A percentile compares a stretch with the other conserved stretches of the same genome.
These are phyloP conservation scores for Aspergillus baeticus DNA, from an alignment of 495 filamentous ascomycete genomes.

Conservation along the genomic window DNA sequence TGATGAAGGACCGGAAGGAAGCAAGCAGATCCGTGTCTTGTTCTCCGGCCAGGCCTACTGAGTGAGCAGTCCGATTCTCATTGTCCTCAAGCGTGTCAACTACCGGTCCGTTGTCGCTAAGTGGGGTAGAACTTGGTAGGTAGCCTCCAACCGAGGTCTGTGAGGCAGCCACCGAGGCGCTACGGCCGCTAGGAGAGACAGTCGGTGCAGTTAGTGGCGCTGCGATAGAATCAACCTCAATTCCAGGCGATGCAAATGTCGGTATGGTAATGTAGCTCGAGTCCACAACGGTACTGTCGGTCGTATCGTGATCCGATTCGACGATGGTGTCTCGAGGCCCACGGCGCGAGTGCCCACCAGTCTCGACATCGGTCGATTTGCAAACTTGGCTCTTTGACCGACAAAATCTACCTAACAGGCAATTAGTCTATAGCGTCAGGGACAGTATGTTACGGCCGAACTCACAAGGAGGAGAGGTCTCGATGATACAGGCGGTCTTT, in stretches of 20 bases:
- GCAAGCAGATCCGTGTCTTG: constrained; percentile 6
- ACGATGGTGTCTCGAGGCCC: not conserved
- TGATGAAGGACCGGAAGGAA: constrained; percentile 5
- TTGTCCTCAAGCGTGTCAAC: constrained; percentile 5
- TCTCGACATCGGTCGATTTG: not conserved
- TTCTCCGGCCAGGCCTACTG: constrained; percentile 1
- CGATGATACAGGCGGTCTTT: constrained; percentile 8
- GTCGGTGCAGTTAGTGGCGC: not conserved
- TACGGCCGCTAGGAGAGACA: not conserved
- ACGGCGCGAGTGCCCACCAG: not conserved
- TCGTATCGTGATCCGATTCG: not conserved
- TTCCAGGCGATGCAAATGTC: not conserved
- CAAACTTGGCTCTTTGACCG: not conserved
- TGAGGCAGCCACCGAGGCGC: not conserved
- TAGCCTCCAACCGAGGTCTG: not conserved
- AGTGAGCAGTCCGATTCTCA: constrained; percentile 6
- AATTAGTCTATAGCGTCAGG: too few relatives aligned
- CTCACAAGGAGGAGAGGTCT: constrained; percentile 1
- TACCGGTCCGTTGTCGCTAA: not conserved
- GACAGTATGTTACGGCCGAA: too few relatives aligned
- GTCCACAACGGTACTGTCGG: not conserved
- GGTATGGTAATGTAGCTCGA: not conserved
- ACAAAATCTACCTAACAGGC: constrained; percentile 10
- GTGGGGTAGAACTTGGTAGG: not conserved
- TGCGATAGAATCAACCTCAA: not conserved